Percentiles rank a stretch among this genome's conserved stretches.
These are phyloP conservation scores for Starmera caribaea DNA, from an alignment of 805 yeast genomes.

Conservation along the genomic window DNA sequence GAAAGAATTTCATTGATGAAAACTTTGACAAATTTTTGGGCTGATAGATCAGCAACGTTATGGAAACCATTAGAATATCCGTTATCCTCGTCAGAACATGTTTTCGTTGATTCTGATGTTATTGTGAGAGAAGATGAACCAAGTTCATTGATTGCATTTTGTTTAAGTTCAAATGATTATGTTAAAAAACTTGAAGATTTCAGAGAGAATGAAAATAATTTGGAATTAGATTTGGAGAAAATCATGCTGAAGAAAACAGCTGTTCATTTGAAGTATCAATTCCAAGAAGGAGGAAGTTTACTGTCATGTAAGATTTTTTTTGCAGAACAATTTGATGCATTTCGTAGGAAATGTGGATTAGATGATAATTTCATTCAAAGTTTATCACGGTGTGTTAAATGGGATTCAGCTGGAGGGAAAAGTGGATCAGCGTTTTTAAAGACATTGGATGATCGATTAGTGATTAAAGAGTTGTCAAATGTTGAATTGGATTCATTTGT, in stretches of 20 bases:
- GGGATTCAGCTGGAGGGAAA: slow-evolving; percentile 96
- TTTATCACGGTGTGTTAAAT: slow-evolving; percentile 83
- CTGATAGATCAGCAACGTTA: slow-evolving; percentile 88
- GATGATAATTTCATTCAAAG: slow-evolving; percentile 75
- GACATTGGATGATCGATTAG: slow-evolving; percentile 82
- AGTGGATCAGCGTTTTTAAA: slow-evolving; percentile 92
- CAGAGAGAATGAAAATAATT: slow-evolving; percentile 2
- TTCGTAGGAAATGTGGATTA: slow-evolving; percentile 74
- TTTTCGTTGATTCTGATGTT: slow-evolving; percentile 89
- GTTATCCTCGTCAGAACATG: slow-evolving; percentile 67
- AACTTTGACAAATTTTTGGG: slow-evolving; percentile 89
- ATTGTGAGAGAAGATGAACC: slow-evolving; percentile 96
- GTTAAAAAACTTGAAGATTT: slow-evolving; percentile 42
- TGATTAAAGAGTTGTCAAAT: slow-evolving; percentile 81
- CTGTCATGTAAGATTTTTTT: slow-evolving; percentile 90
- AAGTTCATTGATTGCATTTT: slow-evolving; percentile 86
- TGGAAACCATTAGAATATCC: slow-evolving; percentile 94
- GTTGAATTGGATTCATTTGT: slow-evolving; percentile 89
- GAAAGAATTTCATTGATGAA: slow-evolving; percentile 76
- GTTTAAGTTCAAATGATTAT: slow-evolving; percentile 80
- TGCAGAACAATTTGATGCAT: slow-evolving; percentile 94
- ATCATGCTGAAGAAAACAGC: slow-evolving; percentile 76
- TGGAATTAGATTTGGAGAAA: slow-evolving; percentile 36
- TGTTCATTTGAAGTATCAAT: slow-evolving; percentile 86
- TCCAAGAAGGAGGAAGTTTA: slow-evolving; percentile 73